These are phyloP conservation scores for Naganishia albida DNA, from an alignment of 1,284 basidiomycete genomes.

Conservation along the genomic window DNA sequence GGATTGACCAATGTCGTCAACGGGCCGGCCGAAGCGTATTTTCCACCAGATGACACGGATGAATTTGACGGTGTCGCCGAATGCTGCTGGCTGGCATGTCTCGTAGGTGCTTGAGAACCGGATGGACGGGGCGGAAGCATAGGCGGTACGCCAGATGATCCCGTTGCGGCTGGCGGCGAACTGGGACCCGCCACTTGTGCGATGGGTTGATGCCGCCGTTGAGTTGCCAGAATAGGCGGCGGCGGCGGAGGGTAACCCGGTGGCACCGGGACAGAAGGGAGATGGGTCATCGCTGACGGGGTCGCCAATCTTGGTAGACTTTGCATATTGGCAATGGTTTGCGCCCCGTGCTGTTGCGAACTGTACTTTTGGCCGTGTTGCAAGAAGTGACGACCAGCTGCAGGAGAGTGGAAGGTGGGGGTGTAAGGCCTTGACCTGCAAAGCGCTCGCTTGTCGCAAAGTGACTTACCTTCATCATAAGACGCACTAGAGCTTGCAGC, in stretches of 20 bases:
- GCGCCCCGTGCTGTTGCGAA: neutral
- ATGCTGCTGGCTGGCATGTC: neutral
- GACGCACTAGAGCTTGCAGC: neutral
- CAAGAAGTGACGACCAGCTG: neutral
- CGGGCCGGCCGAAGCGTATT: constrained; percentile 1
- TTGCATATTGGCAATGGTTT: constrained; percentile 5
- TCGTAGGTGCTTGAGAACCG: neutral
- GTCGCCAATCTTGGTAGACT: constrained; percentile 18
- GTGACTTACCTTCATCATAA: constrained; percentile 10
- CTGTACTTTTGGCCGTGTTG: neutral
- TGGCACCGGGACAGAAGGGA: neutral
- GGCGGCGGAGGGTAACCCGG: constrained; percentile 7
- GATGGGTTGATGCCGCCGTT: neutral
- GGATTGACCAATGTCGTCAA: constrained; percentile 6
- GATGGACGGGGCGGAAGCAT: constrained; percentile 14
- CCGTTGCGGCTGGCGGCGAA: constrained; percentile 10
- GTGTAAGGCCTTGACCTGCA: neutral
- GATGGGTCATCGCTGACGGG: constrained; percentile 4
- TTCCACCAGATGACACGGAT: neutral
- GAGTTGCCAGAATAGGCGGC: neutral
- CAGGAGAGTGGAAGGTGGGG: neutral
- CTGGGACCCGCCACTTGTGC: constrained; percentile 2
- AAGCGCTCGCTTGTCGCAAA: neutral
- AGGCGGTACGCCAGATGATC: constrained; percentile 4
- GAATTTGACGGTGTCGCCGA: neutral